phyloP scores from a whole-genome alignment of 495 filamentous ascomycete genomes.

The Aspergillus incahuasiensis region DNA sequence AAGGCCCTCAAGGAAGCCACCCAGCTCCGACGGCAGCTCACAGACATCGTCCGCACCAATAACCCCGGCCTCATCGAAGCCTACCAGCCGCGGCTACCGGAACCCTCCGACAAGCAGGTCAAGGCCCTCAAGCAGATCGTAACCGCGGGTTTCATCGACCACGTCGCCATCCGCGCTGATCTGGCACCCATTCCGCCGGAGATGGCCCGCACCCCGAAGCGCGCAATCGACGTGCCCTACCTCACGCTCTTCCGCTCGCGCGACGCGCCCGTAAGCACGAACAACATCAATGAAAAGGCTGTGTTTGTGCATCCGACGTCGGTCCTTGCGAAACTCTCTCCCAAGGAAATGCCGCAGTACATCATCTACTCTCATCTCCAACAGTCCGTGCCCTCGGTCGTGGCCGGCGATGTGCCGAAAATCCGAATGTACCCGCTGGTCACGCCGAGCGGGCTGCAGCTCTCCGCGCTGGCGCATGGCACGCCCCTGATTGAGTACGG shows the following conservation, averaged over 20 bases:
- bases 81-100: constrained; percentile 58
- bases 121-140: constrained; percentile 85
- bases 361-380: constrained; percentile 85
- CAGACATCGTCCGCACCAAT: constrained; percentile 70
- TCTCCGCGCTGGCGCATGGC: constrained; percentile 76
- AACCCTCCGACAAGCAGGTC: constrained; percentile 66
- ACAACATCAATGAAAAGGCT: constrained; percentile 49
- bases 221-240: constrained; percentile 87
- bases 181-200: constrained; percentile 70
- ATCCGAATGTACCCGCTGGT: constrained; percentile 88
- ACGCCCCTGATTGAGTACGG: constrained; percentile 81
- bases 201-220: constrained; percentile 62
- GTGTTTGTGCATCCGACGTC: constrained; percentile 89
- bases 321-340: constrained; percentile 63
- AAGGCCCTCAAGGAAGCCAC: constrained; percentile 83
- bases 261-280: constrained; percentile 31
- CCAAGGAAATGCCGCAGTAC: constrained; percentile 75
- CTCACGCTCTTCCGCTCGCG: constrained; percentile 75
- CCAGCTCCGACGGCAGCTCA: constrained; percentile 78
- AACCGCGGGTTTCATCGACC: constrained; percentile 90
- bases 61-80: constrained; percentile 60
- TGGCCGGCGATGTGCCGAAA: constrained; percentile 57
- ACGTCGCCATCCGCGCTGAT: constrained; percentile 91
- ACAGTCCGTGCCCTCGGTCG: constrained; percentile 50
- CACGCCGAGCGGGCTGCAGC: constrained; percentile 64